Evolutionary conservation across 352 stramenopile genomes (phyloP).

Genomic region (Phytophthora boehmeriae): DNA sequence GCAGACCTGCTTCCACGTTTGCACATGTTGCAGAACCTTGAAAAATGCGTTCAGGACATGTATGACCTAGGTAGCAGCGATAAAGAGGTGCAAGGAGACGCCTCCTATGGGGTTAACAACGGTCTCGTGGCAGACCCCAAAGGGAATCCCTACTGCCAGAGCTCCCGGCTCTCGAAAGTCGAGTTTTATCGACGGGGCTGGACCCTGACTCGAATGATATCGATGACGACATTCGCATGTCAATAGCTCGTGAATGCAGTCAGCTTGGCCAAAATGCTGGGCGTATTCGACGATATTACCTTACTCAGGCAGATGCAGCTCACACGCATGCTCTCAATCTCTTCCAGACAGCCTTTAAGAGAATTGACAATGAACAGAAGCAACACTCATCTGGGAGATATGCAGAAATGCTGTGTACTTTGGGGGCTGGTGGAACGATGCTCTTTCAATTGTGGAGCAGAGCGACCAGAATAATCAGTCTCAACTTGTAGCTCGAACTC

Average conservation of each 20-base stretch:
- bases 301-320: conserved; percentile 47
- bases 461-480: conserved; percentile 17
- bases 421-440: conserved; percentile 55
- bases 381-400: conserved; percentile 1
- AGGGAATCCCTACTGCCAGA: conserved; percentile 51
- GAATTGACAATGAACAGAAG: conserved; percentile 14
- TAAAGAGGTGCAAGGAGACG: neutral
- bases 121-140: conserved; percentile 35
- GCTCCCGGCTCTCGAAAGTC: conserved; percentile 33
- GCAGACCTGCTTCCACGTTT: conserved; percentile 72
- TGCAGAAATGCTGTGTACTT: conserved; percentile 42
- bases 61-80: conserved; percentile 14
- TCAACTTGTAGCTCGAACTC: conserved; percentile 48
- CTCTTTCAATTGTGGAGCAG: conserved; percentile 40
- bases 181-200: conserved; percentile 28
- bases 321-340: conserved; percentile 28
- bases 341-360: conserved; percentile 19
- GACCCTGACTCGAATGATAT: conserved; percentile 4
- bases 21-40: conserved; percentile 73
- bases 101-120: neutral
- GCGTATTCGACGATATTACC: conserved; percentile 49
- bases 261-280: conserved; percentile 36
- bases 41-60: conserved; percentile 32
- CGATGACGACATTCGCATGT: neutral
- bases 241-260: conserved; percentile 45